Base-by-base conservation (phyloP, 106 monocot genomes). In the Acorus gramineus region DNA sequence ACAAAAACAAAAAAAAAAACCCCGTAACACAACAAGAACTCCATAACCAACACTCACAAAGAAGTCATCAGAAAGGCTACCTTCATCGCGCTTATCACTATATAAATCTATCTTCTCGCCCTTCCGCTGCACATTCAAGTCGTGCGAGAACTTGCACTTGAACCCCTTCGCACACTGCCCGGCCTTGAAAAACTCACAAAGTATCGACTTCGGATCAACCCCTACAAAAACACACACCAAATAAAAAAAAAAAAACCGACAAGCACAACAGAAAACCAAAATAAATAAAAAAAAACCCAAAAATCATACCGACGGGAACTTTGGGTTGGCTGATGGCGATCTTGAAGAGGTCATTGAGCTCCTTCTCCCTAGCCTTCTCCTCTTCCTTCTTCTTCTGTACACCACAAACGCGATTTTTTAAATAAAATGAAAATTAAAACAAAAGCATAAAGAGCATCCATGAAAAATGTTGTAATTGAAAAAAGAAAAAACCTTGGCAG, bases 121-220 rank as follows among this genome's bases (percentile, higher is more conserved):
- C 81, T 98, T 98, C 59, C 96, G 80, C 70, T 91, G 91, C 46
- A 98, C 83, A 79, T 92, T 98, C 74, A 98, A 64, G 76, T 98
- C 96, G 59, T 98, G 91, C 0, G 91, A 98, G 71, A 98, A 91
- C 62, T 98, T 91, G 74, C 96, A 98, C 69, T 98, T 98, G 67
- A 87, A 87, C 8, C 96, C 96, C 63, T 98, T 98, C 9, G 64
- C 72, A 63, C 96, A 98, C 70, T 91, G 91, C 11, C 96, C 91
- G 2, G 57, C 85, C 85, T 98, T 98, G 81, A 81, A 98, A 66
- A 98, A 98, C 63, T 98, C 96, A 48, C 96, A 98, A 46, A 98
- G 62, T 61, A 98, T 87, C 8, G 96, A 98, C 69, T 98, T 98
- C 3, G 96, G 96, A 80, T 98, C 91, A 67, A 92, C 96, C 63